Base-by-base conservation (phyloP, 805 yeast species). In the Myxozyma nipponensis region DNA sequence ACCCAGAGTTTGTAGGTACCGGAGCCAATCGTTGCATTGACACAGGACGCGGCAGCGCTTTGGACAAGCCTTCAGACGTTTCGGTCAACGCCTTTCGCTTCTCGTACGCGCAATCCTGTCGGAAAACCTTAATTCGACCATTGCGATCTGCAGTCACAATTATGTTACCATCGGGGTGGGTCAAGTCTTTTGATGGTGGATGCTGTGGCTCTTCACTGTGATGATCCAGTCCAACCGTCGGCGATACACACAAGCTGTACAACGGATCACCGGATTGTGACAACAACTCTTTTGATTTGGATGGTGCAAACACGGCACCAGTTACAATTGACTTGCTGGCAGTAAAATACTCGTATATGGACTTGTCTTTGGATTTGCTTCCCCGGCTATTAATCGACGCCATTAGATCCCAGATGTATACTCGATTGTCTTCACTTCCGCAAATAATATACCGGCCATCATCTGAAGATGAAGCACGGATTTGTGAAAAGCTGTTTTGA, bases 391-490 rank as follows among this genome's bases (percentile, higher is more conserved):
- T 47, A 3, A 52, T 17, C n/a, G n/a, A n/a, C 19, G 41, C 52
- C 13, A 42, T 50, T 39, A 76, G 66, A 48, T 77, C 75, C 98
- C 98, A 91, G 10, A 86, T 69, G 62, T 89, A 90, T 13, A 86
- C 78, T 81, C 89, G 81, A 59, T 86, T 87, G 68, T 90, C 93
- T 64, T 90, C 96, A 10, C 95, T 84, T 0, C 95, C 95, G 5
- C 85, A 74, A 6, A 89, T 75, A 4, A 89, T 75, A 61, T 77
- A 78, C 10, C 69, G 62, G 46, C 72, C 68, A 59, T 81, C 81
- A 45, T 79, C 86, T 22, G 82, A 78, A 1, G 77, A 62, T 0
- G 78, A 67, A 0, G 96, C 96, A 10, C 73, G 73, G 44, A 86
- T 84, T 38, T 86, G 88, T 3, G 91, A 79, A 41, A 82, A 77